phyloP scores from a whole-genome alignment of 2,329 filamentous ascomycete genomes.

The Sporothrix sp. region DNA sequence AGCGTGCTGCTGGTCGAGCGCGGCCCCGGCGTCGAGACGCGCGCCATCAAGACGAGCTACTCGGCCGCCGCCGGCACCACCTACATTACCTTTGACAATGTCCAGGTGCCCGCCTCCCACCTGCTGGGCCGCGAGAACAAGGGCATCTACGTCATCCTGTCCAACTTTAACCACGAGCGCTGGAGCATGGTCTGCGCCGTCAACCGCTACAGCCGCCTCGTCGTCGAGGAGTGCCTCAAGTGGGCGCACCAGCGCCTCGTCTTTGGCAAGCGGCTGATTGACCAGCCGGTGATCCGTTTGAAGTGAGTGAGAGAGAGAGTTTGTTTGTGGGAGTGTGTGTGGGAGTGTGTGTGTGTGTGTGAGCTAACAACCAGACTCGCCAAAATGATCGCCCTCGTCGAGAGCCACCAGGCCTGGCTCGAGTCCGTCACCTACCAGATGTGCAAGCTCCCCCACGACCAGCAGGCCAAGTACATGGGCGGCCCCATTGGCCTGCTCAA shows the following conservation, averaged over 20 bases:
- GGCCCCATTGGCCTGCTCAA: conserved; percentile 79
- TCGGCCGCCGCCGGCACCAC: conserved; percentile 69
- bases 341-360: too few species aligned
- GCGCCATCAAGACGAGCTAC: conserved; percentile 71
- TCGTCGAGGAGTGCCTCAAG: conserved; percentile 77
- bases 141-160: conserved; percentile 73
- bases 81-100: conserved; percentile 75
- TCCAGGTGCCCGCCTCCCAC: conserved; percentile 72
- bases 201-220: conserved; percentile 53
- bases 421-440: conserved; percentile 82
- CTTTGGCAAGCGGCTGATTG: conserved; percentile 71
- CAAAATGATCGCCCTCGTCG: conserved; percentile 74
- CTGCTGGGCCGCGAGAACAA: conserved; percentile 75
- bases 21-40: conserved; percentile 65
- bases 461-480: conserved; percentile 65
- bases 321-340: too few species aligned
- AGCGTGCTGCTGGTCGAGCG: conserved; percentile 67
- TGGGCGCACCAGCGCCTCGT: conserved; percentile 83
- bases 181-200: conserved; percentile 64
- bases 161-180: conserved; percentile 83
- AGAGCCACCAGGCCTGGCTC: conserved; percentile 78
- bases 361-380: conserved; percentile 67
- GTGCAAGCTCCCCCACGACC: conserved; percentile 70
- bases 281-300: conserved; percentile 72
- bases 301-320: too few species aligned